These are phyloP conservation scores for Gnomoniopsis smithogilvyi DNA, from an alignment of 2,329 filamentous ascomycete genomes.

Conservation along the genomic window DNA sequence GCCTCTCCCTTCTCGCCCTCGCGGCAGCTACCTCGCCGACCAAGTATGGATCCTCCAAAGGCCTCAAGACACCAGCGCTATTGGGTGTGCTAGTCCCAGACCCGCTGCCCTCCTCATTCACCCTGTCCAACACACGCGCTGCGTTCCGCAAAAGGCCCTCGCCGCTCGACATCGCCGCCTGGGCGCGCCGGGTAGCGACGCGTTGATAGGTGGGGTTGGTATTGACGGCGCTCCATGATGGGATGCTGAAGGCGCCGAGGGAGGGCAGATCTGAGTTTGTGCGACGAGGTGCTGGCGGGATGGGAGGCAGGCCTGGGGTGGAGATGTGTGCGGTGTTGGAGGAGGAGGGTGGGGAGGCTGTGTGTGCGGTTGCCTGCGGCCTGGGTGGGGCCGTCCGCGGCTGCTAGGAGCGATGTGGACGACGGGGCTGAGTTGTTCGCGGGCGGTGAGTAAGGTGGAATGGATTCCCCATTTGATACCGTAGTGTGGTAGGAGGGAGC, in stretches of 20 bases:
- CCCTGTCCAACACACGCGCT: conserved; percentile 30
- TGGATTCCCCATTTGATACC: conserved; percentile 39
- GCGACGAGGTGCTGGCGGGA: conserved; percentile 34
- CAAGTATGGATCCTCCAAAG: conserved; percentile 64
- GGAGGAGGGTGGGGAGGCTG: conserved; percentile 20
- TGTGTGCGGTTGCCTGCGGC: conserved; percentile 16
- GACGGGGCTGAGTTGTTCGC: conserved; percentile 12
- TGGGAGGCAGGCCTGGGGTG: conserved; percentile 45
- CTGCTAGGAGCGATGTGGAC: neutral
- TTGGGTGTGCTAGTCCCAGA: conserved; percentile 10
- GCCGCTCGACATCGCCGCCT: conserved; percentile 32
- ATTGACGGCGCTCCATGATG: conserved; percentile 55
- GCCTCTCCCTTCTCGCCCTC: conserved; percentile 52
- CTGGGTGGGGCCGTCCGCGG: conserved; percentile 10
- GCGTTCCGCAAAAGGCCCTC: conserved; percentile 28
- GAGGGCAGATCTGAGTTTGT: conserved; percentile 35
- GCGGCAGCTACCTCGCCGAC: conserved; percentile 64
- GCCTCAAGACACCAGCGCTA: conserved; percentile 33
- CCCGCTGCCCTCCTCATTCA: conserved; percentile 30
- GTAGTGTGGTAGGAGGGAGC: conserved; percentile 60
- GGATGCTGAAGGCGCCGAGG: conserved; percentile 53
- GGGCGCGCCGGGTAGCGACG: conserved; percentile 59
- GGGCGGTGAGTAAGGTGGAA: conserved; percentile 50
- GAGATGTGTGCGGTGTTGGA: conserved; percentile 35
- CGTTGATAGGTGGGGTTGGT: conserved; percentile 59